These are phyloP conservation scores for Solanum infundibuliforme DNA, from an alignment of 257 asterid species.

Conservation along the genomic window DNA sequence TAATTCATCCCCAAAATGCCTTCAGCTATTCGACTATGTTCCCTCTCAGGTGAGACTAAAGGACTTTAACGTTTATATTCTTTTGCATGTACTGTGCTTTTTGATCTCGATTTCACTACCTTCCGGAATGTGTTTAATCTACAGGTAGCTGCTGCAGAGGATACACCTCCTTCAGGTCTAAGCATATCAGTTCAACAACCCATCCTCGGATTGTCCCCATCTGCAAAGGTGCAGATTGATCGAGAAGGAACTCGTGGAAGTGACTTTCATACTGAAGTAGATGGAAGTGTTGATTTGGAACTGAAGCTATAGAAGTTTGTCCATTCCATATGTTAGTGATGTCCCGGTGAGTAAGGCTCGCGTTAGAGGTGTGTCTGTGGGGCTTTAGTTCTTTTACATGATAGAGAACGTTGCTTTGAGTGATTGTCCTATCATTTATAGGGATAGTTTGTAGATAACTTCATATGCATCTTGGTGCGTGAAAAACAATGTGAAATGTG, in stretches of 20 bases:
- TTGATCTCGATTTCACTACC: too few species aligned
- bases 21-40: constrained; percentile 11
- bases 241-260: constrained; percentile 11
- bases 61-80: too few species aligned
- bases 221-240: constrained; percentile 10
- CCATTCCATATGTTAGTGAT: too few species aligned
- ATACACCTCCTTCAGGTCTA: constrained; percentile 7
- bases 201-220: constrained; percentile 43
- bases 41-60: constrained; percentile 27
- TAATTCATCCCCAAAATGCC: not conserved
- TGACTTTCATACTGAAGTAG: constrained; percentile 19
- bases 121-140: too few species aligned
- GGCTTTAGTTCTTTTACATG: not conserved
- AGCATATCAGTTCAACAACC: constrained; percentile 17
- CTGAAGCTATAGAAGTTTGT: constrained; percentile 46
- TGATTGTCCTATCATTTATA: not conserved
- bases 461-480: too few species aligned
- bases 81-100: too few species aligned
- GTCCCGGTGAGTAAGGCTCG: not conserved
- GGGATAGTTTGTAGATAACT: not conserved
- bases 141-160: not conserved
- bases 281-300: constrained; percentile 47
- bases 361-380: not conserved
- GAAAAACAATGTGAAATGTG: not conserved
- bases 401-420: not conserved